phyloP scores from a whole-genome alignment of 441 rosid species.

The Erodium trifolium region DNA sequence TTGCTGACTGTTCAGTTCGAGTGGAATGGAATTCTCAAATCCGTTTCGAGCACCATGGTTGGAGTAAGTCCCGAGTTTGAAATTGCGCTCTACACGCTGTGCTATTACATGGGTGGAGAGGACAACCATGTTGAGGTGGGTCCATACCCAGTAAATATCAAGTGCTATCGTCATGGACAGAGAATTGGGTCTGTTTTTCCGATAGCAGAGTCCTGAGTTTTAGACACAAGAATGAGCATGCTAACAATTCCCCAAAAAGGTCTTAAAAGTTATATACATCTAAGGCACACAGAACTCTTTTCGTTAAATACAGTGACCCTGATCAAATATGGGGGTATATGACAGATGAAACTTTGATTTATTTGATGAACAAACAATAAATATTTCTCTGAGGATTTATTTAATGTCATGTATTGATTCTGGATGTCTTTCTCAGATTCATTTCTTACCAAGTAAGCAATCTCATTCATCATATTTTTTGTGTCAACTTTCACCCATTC shows the following conservation, averaged over 20 bases:
- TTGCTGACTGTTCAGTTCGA: conserved; percentile 74
- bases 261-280: background rate
- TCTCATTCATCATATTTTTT: too few relatives aligned
- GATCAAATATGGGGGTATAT: background rate
- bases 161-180: conserved; percentile 71
- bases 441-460: too few relatives aligned
- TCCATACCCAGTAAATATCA: conserved; percentile 75
- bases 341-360: background rate
- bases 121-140: conserved; percentile 75
- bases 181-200: conserved; percentile 80
- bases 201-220: conserved; percentile 38
- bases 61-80: conserved; percentile 96
- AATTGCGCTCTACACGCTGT: conserved; percentile 73
- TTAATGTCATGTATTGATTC: too few relatives aligned
- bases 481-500: too few relatives aligned
- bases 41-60: conserved; percentile 71
- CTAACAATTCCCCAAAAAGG: too few relatives aligned
- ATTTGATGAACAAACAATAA: background rate
- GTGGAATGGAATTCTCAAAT: conserved; percentile 84
- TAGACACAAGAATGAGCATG: background rate
- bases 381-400: too few relatives aligned
- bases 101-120: conserved; percentile 70
- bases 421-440: too few relatives aligned
- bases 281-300: background rate
- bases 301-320: background rate